Evolutionary conservation across 441 rosid genomes (phyloP).

Genomic region (Brassica balearica): DNA sequence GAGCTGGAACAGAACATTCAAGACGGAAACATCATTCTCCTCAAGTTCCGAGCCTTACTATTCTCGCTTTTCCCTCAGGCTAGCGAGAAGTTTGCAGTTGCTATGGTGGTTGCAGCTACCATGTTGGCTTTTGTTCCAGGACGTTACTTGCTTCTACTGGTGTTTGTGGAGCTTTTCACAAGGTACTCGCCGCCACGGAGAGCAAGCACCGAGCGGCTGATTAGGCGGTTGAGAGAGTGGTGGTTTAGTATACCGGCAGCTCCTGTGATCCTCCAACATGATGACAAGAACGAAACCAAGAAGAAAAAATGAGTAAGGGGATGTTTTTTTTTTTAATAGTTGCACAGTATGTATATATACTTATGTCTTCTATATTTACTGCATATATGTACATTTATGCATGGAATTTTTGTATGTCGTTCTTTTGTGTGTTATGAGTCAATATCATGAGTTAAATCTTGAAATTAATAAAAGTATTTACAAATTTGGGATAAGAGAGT

Average conservation of each 20-base stretch:
- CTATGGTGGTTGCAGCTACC: constrained; percentile 54
- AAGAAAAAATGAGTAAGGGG: constrained; percentile 55
- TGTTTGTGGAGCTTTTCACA: constrained; percentile 73
- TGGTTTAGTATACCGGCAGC: constrained; percentile 98
- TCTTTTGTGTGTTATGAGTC: neutral
- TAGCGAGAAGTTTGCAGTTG: constrained; percentile 66
- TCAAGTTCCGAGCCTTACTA: constrained; percentile 77
- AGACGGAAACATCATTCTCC: constrained; percentile 77
- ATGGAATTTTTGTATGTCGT: neutral
- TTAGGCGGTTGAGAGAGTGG: constrained; percentile 88
- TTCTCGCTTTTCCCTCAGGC: constrained; percentile 84
- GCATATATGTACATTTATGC: neutral
- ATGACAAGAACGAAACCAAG: constrained; percentile 71
- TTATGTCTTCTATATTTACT: neutral
- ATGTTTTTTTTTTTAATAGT: constrained; percentile 5
- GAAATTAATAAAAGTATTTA: neutral
- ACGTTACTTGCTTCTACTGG: constrained; percentile 57
- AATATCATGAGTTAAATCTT: constrained; percentile 11
- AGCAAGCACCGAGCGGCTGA: constrained; percentile 68
- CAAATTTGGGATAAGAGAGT: neutral
- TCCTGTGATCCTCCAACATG: constrained; percentile 71
- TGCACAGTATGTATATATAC: constrained; percentile 38
- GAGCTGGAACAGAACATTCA: constrained; percentile 76
- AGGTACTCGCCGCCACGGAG: constrained; percentile 72
- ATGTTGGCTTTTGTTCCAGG: constrained; percentile 57